Conservation (phyloP, 495 filamentous ascomycete genomes). For the Cladorrhinum samala region DNA sequence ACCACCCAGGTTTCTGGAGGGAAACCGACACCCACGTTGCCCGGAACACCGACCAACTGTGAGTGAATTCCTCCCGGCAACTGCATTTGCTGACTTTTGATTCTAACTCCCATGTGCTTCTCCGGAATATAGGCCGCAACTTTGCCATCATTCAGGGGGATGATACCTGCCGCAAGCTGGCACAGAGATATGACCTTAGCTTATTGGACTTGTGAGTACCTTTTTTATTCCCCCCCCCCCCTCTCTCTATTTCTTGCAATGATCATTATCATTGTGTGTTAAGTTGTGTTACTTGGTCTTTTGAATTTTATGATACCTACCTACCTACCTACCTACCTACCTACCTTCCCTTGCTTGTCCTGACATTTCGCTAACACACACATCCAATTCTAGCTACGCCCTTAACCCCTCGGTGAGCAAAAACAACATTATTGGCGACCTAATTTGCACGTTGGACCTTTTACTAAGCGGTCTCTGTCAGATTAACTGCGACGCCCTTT, state of each 20-base stretch:
- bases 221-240: neutral
- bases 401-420: constrained; percentile 24
- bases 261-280: too few species aligned
- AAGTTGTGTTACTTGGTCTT: too few species aligned
- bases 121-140: constrained; percentile 3
- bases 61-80: neutral
- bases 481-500: constrained; percentile 26
- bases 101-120: neutral
- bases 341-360: neutral
- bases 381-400: constrained; percentile 11
- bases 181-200: constrained; percentile 6
- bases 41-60: constrained; percentile 20
- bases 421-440: constrained; percentile 2
- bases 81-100: neutral
- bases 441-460: constrained; percentile 15
- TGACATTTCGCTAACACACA: neutral
- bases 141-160: constrained; percentile 1
- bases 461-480: constrained; percentile 24
- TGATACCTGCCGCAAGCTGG: constrained; percentile 15
- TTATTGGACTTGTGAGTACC: constrained; percentile 21
- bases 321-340: too few species aligned
- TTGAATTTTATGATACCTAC: too few species aligned
- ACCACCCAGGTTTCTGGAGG: neutral
- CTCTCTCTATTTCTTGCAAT: too few species aligned
- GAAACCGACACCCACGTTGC: constrained; percentile 11